These are phyloP conservation scores for Chaetomium strumarium DNA, from an alignment of 2,329 filamentous ascomycete species.

Conservation along the genomic window DNA sequence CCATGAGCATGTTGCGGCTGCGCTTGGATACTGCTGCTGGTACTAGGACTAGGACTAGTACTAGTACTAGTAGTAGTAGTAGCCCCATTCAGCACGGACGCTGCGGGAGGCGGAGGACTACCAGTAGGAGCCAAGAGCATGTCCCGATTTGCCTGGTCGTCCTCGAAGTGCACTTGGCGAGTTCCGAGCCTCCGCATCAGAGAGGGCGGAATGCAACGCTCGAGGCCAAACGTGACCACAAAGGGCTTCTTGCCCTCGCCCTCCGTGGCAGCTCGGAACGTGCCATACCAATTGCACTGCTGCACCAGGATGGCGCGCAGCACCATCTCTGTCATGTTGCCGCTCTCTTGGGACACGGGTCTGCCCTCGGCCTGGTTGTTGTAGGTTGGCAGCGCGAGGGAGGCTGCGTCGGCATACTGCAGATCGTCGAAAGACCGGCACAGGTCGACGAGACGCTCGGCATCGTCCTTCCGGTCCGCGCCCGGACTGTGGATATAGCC, in stretches of 20 bases:
- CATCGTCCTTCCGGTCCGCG: conserved; percentile 11
- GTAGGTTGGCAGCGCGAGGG: not conserved
- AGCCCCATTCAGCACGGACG: not conserved
- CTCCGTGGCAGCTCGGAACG: conserved; percentile 28
- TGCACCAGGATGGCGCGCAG: not conserved
- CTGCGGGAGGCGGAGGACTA: not conserved
- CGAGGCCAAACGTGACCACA: not conserved
- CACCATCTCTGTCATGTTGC: not conserved
- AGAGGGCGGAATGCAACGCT: not conserved
- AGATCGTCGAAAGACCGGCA: conserved; percentile 27
- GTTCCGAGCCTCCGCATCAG: not conserved
- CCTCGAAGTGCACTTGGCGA: not conserved
- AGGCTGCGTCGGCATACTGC: conserved; percentile 15
- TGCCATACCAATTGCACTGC: not conserved
- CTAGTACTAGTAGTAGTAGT: no score
- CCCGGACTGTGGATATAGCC: conserved; percentile 30
- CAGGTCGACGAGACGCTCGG: conserved; percentile 24
- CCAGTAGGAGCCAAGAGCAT: no score
- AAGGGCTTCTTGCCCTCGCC: not conserved
- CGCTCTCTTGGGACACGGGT: not conserved
- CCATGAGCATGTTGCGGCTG: no score
- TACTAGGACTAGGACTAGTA: no score
- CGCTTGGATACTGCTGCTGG: no score
- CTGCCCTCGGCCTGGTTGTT: not conserved
- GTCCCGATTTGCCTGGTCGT: not conserved